Conservation (phyloP, 2,329 filamentous ascomycete species). For the Moelleriella libera region DNA sequence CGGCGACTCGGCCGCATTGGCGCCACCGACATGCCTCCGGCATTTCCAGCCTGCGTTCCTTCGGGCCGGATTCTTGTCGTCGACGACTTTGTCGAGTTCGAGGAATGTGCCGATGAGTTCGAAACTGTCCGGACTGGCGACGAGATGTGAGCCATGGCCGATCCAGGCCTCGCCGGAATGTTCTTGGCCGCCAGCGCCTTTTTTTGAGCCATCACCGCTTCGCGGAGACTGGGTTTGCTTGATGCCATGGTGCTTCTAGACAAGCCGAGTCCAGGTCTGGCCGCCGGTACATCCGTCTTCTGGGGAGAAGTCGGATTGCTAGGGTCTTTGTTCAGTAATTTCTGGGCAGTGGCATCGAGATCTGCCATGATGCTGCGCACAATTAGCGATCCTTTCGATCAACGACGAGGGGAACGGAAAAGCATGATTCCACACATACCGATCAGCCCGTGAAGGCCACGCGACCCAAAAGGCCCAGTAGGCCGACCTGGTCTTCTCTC, state of each 20-base stretch:
- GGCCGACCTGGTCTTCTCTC: conserved; percentile 70
- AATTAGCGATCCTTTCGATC: conserved; percentile 6
- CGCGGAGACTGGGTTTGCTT: conserved; percentile 56
- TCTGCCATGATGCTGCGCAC: conserved; percentile 55
- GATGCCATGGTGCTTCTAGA: conserved; percentile 47
- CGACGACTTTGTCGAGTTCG: conserved; percentile 17
- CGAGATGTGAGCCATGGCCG: conserved; percentile 49
- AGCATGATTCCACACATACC: conserved; percentile 30
- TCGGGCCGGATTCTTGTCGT: conserved; percentile 27
- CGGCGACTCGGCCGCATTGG: conserved; percentile 47
- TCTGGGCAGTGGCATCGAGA: conserved; percentile 66
- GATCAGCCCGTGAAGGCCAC: conserved; percentile 67
- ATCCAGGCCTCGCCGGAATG: conserved; percentile 43
- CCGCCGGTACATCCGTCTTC: conserved; percentile 26
- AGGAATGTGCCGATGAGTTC: conserved; percentile 16
- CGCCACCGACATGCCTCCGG: conserved; percentile 47
- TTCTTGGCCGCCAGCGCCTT: conserved; percentile 38
- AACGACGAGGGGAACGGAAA: background rate
- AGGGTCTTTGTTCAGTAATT: conserved; percentile 67
- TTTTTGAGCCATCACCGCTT: conserved; percentile 75
- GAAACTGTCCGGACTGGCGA: conserved; percentile 28
- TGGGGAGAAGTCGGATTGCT: conserved; percentile 63
- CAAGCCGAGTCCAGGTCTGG: conserved; percentile 42
- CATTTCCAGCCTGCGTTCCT: conserved; percentile 27
- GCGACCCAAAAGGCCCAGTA: conserved; percentile 73